Evolutionary conservation across 352 stramenopile genomes (phyloP), one percentile per base, ranked within the genome.

Genomic region (Phytophthora podocarpi): DNA sequence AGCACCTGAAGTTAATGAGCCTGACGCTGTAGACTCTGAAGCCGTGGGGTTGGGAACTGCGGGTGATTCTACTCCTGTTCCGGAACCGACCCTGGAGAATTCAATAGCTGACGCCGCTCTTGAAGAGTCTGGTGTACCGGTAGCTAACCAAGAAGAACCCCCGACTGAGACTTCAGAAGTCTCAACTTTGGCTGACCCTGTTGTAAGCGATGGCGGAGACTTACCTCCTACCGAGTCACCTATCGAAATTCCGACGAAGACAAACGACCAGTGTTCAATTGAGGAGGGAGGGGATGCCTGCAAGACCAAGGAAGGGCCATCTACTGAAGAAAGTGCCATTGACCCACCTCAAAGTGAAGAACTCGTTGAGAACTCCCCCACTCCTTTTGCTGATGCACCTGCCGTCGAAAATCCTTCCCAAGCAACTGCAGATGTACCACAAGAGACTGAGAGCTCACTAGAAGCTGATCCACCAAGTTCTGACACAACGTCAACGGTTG

Each of bases 121-220:
- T 32, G 57, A 47, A 32, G 27, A 40, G 13, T 7, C 42, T 23
- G 9, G 27, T 30, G 18, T 42, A 31, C 30, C 16, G 2, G 16
- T 56, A 32, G 31, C 21, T 51, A 36, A 7, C 11, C 1, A 49
- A 41, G 55, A 66, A 40, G 23, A 41, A 30, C 16, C 31, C 11
- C 6, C 8, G 20, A 21, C 31, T 26, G 24, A 61, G 11, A 6
- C 16, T 37, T 23, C 26, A 10, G 34, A 50, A 28, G n/a, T 15
- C 11, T 27, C 23, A 35, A 24, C 16, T 37, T 12, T 34, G 13
- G 1, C 12, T 46, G 58, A 61, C 12, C 7, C 31, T 27, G 32
- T 53, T 58, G 20, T 32, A n/a, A 41, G n/a, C 9, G 35, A 52
- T 3, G 18, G n/a, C 39, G 42, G 18, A 34, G 13, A 41, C 31